Evolutionary conservation across 106 monocot species (phyloP).

Genomic region (Dioscorea alata): DNA sequence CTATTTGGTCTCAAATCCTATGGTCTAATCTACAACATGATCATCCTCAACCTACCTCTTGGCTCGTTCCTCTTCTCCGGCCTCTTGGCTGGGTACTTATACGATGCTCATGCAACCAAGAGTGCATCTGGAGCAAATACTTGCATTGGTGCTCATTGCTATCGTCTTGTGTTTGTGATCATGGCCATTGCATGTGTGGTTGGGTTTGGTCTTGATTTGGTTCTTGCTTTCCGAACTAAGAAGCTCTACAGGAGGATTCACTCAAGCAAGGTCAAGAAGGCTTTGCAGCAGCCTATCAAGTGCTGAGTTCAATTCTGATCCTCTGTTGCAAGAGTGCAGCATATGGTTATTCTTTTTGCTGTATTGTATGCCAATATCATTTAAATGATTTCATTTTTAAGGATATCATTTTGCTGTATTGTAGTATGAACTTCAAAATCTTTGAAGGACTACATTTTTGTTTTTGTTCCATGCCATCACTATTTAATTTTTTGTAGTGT

Average conservation of each 20-base stretch:
- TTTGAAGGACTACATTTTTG: too few relatives aligned
- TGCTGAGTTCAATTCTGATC: neutral
- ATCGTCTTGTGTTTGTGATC: slow-evolving; percentile 75
- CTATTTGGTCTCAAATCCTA: slow-evolving; percentile 88
- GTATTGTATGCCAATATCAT: too few relatives aligned
- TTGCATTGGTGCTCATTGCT: slow-evolving; percentile 82
- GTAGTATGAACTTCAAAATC: too few relatives aligned
- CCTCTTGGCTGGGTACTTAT: slow-evolving; percentile 76
- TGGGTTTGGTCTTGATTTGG: slow-evolving; percentile 67
- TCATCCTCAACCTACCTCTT: slow-evolving; percentile 90
- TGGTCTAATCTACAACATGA: slow-evolving; percentile 89
- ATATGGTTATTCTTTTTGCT: too few relatives aligned
- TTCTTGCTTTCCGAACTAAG: slow-evolving; percentile 53
- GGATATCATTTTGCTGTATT: too few relatives aligned
- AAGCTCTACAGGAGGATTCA: slow-evolving; percentile 60
- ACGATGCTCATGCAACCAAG: slow-evolving; percentile 64
- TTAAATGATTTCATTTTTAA: too few relatives aligned
- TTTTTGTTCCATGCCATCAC: too few relatives aligned
- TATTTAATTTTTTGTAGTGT: too few relatives aligned
- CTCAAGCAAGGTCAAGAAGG: slow-evolving; percentile 27
- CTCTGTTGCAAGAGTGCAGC: too few relatives aligned
- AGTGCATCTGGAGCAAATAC: slow-evolving; percentile 52
- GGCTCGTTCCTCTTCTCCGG: slow-evolving; percentile 99
- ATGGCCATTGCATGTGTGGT: slow-evolving; percentile 73
- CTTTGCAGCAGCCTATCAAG: neutral